A percentile compares a stretch with the other conserved stretches of the same genome.
Evolutionary conservation across 2,329 filamentous ascomycete genomes (phyloP).

Genomic region (Fulvia fulva): DNA sequence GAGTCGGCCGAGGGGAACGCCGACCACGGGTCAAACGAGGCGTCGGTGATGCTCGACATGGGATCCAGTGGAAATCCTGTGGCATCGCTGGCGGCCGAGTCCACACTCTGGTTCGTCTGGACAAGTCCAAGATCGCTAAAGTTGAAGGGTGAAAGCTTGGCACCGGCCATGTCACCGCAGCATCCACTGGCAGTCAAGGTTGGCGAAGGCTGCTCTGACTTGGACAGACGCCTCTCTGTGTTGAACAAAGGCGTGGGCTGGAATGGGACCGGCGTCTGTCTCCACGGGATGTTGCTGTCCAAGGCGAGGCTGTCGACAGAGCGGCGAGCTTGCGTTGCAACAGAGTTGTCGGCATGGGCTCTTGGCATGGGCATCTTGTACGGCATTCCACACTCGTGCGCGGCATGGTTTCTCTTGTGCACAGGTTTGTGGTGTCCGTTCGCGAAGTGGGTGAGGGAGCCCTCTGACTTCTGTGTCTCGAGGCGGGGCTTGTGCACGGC

Average conservation of each 20-base stretch:
- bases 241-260: neutral
- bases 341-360: conserved; percentile 48
- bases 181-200: conserved; percentile 16
- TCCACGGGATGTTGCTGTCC: conserved; percentile 15
- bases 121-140: conserved; percentile 24
- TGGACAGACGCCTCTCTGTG: conserved; percentile 24
- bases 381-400: conserved; percentile 59
- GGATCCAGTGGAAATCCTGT: conserved; percentile 22
- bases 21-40: conserved; percentile 31
- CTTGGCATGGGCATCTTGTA: conserved; percentile 61
- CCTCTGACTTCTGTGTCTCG: conserved; percentile 56
- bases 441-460: conserved; percentile 56
- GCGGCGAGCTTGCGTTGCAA: conserved; percentile 41
- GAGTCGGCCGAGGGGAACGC: conserved; percentile 27
- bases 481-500: conserved; percentile 54
- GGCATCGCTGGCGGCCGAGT: conserved; percentile 23
- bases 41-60: conserved; percentile 27
- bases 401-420: conserved; percentile 61
- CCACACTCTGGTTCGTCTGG: conserved; percentile 24
- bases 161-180: conserved; percentile 14
- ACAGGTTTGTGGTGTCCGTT: conserved; percentile 63
- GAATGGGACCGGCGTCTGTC: neutral
- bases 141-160: conserved; percentile 24
- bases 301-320: conserved; percentile 51
- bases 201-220: conserved; percentile 32